Evolutionary conservation across 805 yeast species (phyloP).

Genomic region (Candida palmyrensis): DNA sequence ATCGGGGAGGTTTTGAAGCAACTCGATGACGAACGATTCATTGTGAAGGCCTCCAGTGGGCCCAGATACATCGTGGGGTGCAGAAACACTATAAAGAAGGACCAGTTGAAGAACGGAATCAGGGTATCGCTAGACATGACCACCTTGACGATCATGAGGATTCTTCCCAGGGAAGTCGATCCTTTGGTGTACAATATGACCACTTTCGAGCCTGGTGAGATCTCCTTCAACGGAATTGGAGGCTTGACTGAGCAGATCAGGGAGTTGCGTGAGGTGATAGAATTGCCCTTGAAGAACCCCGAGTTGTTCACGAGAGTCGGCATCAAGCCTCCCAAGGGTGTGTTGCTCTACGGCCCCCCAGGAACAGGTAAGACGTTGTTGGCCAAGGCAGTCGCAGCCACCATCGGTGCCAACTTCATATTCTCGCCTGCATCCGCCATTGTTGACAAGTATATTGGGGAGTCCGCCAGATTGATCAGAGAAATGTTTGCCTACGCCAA

Average conservation of each 20-base stretch:
- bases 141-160: conserved; percentile 94
- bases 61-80: conserved; percentile 98
- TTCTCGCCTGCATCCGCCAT: conserved; percentile 98
- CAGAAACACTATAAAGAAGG: conserved; percentile 84
- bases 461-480: conserved; percentile 91
- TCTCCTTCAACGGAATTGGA: conserved; percentile 92
- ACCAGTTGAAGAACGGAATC: conserved; percentile 82
- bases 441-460: conserved; percentile 97
- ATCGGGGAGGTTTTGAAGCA: conserved; percentile 96
- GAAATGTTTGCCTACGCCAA: conserved; percentile 98
- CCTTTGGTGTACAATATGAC: conserved; percentile 98
- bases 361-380: conserved; percentile 96
- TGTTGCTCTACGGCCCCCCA: conserved; percentile 93
- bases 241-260: conserved; percentile 94
- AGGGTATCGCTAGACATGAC: conserved; percentile 98
- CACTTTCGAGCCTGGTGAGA: conserved; percentile 94
- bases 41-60: conserved; percentile 94
- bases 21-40: conserved; percentile 88
- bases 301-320: conserved; percentile 95
- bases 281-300: conserved; percentile 93
- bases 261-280: conserved; percentile 95
- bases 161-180: conserved; percentile 95
- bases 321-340: conserved; percentile 98
- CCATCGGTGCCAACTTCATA: conserved; percentile 95
- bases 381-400: conserved; percentile 98